Conservation (phyloP, 768 basidiomycete genomes). For the Bullera alba region DNA sequence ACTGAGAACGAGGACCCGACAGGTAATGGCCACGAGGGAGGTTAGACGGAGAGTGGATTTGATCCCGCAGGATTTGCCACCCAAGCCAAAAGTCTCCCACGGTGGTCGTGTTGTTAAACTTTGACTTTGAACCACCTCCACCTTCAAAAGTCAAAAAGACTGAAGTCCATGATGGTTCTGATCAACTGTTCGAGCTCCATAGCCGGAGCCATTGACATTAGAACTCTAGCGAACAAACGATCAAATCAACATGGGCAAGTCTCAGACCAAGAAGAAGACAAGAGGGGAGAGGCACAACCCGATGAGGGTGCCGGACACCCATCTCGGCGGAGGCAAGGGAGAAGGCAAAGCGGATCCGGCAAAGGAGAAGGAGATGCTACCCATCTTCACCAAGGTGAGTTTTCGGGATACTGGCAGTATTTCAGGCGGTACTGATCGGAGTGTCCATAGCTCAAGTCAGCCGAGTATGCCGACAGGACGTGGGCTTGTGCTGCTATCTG, state of each 20-base stretch:
- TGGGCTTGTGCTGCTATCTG: constrained; percentile 97
- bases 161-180: no score
- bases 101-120: no score
- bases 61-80: no score
- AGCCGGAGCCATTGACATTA: neutral
- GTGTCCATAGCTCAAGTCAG: constrained; percentile 33
- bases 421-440: neutral
- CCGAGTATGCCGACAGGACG: constrained; percentile 71
- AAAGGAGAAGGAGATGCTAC: constrained; percentile 71
- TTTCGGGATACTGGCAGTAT: constrained; percentile 38
- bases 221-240: neutral
- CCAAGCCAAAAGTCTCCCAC: no score
- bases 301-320: constrained; percentile 84
- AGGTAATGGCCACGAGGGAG: no score
- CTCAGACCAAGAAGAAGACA: constrained; percentile 66
- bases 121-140: no score
- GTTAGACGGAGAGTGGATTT: no score
- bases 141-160: no score
- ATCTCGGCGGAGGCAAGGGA: constrained; percentile 73
- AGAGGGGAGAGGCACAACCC: constrained; percentile 81
- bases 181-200: neutral
- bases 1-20: no score
- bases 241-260: constrained; percentile 81
- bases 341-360: constrained; percentile 54
- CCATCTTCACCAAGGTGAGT: constrained; percentile 80